Evolutionary conservation across 2,329 filamentous ascomycete species (phyloP), one percentile per base, ranked within the genome.

Genomic region (Hypoxylon sp.): DNA sequence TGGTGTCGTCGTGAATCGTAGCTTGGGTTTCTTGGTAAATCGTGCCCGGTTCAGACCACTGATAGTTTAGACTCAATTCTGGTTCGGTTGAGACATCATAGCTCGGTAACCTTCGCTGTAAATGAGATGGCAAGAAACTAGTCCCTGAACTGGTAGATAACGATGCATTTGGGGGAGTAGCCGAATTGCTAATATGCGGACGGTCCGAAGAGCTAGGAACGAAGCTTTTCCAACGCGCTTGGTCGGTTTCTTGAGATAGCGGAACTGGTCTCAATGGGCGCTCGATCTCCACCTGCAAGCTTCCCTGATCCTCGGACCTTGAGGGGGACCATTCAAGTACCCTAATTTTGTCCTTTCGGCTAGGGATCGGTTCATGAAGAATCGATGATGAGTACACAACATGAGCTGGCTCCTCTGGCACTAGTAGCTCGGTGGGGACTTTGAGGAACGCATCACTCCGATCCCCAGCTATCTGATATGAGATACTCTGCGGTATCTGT

Each of bases 231-330:
- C 75, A 77, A 39, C 27, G 48, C 13, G 67, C 57, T 7, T 75
- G 70, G 6, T 75, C 73, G 2, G 64, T 67, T 48, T 70, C 67
- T 58, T 75, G 70, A 10, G 72, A 74, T 39, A 54, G 17, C 21
- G 70, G 66, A 21, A 75, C 62, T 10, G 67, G 63, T 32, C 56
- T 53, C 17, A 60, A 42, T 37, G 71, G 70, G 50, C 55, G 68
- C 48, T 73, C 73, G 32, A 75, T 64, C 56, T 78, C 73, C 35
- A 77, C 74, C 27, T 73, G 47, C 64, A 78, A 68, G 54, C 76
- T 78, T 32, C 65, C 63, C 53, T 62, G 46, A 46, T 69, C 66
- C 17, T 73, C 69, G 15, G 75, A 73, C 21, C 27, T 56, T 3
- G 71, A 59, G 2, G 76, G 72, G 35, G 74, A 74, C 75, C 75